These are phyloP conservation scores for Aspergillus sp. DNA, from an alignment of 2,329 filamentous ascomycete species.

Conservation along the genomic window DNA sequence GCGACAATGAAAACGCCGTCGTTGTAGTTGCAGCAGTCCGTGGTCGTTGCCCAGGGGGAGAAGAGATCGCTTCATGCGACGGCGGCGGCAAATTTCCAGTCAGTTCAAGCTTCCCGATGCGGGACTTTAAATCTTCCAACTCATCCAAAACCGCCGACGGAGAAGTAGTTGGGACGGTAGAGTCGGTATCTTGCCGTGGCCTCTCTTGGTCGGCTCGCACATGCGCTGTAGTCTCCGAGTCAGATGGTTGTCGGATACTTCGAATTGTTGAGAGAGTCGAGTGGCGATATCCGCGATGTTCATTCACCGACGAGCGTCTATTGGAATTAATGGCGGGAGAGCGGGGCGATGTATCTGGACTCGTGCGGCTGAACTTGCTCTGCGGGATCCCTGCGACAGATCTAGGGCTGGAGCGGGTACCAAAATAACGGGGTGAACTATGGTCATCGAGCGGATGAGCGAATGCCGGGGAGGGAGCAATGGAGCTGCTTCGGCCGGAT, in stretches of 20 bases:
- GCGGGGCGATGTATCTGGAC: constrained; percentile 26
- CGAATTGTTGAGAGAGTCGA: constrained; percentile 27
- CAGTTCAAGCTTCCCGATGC: constrained; percentile 80
- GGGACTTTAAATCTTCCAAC: constrained; percentile 85
- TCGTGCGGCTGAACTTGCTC: constrained; percentile 27
- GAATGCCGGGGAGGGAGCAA: constrained; percentile 21
- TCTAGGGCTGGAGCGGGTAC: constrained; percentile 23
- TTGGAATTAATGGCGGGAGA: constrained; percentile 19
- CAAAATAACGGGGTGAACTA: constrained; percentile 24
- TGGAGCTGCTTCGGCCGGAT: constrained; percentile 17
- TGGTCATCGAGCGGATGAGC: constrained; percentile 32
- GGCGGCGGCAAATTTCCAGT: constrained; percentile 79
- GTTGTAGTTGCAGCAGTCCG: constrained; percentile 83
- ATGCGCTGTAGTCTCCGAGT: constrained; percentile 26
- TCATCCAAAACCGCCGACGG: constrained; percentile 97
- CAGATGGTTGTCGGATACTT: constrained; percentile 26
- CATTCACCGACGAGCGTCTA: constrained; percentile 23
- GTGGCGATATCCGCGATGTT: constrained; percentile 24
- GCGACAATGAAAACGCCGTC: constrained; percentile 84
- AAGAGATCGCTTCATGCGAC: constrained; percentile 68
- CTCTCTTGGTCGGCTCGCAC: constrained; percentile 25
- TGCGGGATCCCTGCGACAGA: constrained; percentile 28
- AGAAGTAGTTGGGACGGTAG: constrained; percentile 75
- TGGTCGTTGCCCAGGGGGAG: constrained; percentile 68
- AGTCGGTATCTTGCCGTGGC: constrained; percentile 58